Percentiles rank a stretch among this genome's conserved stretches.
Evolutionary conservation across 768 basidiomycete species (phyloP).

Genomic region (Amylocystis lapponica): DNA sequence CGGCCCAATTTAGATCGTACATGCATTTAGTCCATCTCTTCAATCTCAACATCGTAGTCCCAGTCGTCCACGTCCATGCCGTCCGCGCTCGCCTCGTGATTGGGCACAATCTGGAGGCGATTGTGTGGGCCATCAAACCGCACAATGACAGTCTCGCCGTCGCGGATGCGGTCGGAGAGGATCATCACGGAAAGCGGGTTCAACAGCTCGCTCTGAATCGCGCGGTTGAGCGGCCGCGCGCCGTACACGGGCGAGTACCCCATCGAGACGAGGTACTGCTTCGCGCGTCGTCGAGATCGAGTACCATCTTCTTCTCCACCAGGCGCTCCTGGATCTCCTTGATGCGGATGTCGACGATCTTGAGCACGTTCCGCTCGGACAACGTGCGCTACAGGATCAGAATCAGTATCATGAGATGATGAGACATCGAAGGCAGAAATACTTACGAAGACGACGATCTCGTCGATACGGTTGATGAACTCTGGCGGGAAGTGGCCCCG

Average conservation of each 20-base stretch:
- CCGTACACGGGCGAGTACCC: conserved; percentile 85
- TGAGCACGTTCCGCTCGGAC: conserved; percentile 68
- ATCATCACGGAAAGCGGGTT: conserved; percentile 86
- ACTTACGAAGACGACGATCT: conserved; percentile 68
- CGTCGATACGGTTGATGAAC: conserved; percentile 87
- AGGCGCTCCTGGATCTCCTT: conserved; percentile 83
- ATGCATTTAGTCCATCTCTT: conserved; percentile 57
- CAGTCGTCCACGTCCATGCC: conserved; percentile 58
- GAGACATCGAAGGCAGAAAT: neutral
- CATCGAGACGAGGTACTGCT: conserved; percentile 65
- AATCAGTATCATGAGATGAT: conserved; percentile 27
- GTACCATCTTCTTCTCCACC: conserved; percentile 68
- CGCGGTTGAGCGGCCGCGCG: conserved; percentile 86
- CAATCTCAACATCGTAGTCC: conserved; percentile 63
- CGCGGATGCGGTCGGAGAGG: conserved; percentile 74
- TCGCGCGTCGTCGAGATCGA: conserved; percentile 76
- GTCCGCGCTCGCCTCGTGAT: conserved; percentile 61
- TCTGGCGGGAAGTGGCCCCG: conserved; percentile 88
- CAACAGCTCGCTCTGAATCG: conserved; percentile 88
- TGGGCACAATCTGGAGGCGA: conserved; percentile 70
- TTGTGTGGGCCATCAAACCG: conserved; percentile 82
- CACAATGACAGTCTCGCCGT: conserved; percentile 72
- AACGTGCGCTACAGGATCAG: conserved; percentile 57
- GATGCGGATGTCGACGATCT: conserved; percentile 86
- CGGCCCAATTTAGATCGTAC: neutral